These are phyloP conservation scores for Ophioceras dolichostomum DNA, from an alignment of 2,329 filamentous ascomycete species.

Conservation along the genomic window DNA sequence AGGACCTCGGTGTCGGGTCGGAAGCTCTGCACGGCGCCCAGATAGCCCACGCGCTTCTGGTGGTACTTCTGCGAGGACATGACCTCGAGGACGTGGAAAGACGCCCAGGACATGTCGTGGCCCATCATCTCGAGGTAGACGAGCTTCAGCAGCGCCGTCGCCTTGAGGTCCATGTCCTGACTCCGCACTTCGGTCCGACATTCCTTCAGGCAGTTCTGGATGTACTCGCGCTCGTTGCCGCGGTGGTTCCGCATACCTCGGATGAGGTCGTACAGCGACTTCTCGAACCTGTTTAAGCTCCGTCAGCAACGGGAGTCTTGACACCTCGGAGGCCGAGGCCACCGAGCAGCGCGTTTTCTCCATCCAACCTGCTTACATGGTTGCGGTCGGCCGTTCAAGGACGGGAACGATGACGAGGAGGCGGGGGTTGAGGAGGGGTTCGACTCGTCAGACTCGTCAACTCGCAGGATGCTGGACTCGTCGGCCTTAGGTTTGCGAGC, in stretches of 20 bases:
- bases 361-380: neutral
- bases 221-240: conserved; percentile 88
- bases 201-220: conserved; percentile 87
- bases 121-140: conserved; percentile 99
- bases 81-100: conserved; percentile 95
- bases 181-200: conserved; percentile 85
- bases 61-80: conserved; percentile 94
- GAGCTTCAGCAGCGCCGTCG: conserved; percentile 87
- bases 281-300: conserved; percentile 79
- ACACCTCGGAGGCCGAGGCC: neutral
- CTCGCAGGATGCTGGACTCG: neutral
- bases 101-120: conserved; percentile 98
- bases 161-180: conserved; percentile 96
- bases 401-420: neutral
- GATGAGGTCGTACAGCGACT: conserved; percentile 98
- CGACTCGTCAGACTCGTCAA: neutral
- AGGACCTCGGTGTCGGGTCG: conserved; percentile 90
- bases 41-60: conserved; percentile 90
- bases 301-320: conserved; percentile 10
- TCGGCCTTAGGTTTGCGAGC: neutral
- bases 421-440: conserved; percentile 1
- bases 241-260: conserved; percentile 91
- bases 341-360: neutral
- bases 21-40: conserved; percentile 93
- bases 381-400: neutral